Conservation (phyloP, 2,329 filamentous ascomycete species). For the Herpotrichia juniperi region DNA sequence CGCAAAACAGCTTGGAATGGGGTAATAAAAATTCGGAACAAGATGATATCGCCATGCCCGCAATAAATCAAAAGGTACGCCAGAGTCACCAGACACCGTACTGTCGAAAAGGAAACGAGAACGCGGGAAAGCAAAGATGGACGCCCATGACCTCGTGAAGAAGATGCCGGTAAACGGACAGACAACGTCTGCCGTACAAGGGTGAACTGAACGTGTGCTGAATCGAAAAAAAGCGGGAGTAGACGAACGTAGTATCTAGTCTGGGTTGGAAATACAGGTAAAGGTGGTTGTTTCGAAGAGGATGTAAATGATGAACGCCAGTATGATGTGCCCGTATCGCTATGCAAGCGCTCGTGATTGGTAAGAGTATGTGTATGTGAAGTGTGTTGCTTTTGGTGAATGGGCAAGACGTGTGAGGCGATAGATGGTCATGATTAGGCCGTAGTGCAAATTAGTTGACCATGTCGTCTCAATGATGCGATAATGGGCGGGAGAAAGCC, state of each 20-base stretch:
- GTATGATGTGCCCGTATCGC: constrained; percentile 30
- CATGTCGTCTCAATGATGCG: constrained; percentile 41
- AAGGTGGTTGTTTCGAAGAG: neutral
- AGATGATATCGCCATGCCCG: neutral
- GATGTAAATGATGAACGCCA: constrained; percentile 35
- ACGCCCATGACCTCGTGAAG: neutral
- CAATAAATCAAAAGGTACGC: neutral
- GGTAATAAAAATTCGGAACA: neutral
- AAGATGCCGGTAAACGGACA: neutral
- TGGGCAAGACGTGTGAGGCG: constrained; percentile 27
- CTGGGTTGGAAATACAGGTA: neutral
- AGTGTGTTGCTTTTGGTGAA: constrained; percentile 19
- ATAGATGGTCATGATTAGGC: constrained; percentile 40
- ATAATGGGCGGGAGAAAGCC: constrained; percentile 31
- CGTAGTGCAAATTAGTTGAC: constrained; percentile 33
- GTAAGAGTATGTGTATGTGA: constrained; percentile 20
- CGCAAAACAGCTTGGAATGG: neutral
- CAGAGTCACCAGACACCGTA: neutral
- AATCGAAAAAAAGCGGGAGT: neutral
- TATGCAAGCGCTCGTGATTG: constrained; percentile 45
- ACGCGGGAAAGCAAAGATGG: neutral
- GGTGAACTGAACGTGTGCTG: neutral
- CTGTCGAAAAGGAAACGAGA: neutral
- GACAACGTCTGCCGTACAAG: neutral
- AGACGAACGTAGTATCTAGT: neutral